These are phyloP conservation scores for Hirsutella rhossiliensis DNA, from an alignment of 2,329 filamentous ascomycete genomes.

Conservation along the genomic window DNA sequence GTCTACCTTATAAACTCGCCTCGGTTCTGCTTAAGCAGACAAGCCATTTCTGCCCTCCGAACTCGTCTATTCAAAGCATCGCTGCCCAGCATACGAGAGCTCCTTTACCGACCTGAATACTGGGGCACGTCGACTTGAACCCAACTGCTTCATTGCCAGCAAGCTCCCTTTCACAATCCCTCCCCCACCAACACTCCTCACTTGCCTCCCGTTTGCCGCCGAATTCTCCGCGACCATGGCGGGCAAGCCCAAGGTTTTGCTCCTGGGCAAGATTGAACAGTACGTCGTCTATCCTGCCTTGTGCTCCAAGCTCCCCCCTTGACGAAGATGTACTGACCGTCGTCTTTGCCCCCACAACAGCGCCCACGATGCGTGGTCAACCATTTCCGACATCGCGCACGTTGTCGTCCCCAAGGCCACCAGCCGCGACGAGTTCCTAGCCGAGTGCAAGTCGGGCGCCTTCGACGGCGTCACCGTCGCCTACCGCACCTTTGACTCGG, in stretches of 20 bases:
- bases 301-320: not conserved
- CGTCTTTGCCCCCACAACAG: conserved; percentile 22
- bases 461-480: conserved; percentile 53
- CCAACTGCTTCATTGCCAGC: too few relatives aligned
- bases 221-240: conserved; percentile 9
- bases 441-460: conserved; percentile 51
- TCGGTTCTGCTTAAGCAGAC: too few relatives aligned
- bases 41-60: too few relatives aligned
- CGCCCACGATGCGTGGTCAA: conserved; percentile 53
- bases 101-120: too few relatives aligned
- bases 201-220: not conserved
- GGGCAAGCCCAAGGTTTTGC: conserved; percentile 22
- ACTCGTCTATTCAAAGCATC: too few relatives aligned
- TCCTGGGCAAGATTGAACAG: conserved; percentile 27
- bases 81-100: too few relatives aligned
- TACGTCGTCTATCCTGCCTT: conserved; percentile 10
- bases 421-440: conserved; percentile 54
- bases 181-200: not conserved
- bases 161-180: not conserved
- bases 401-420: conserved; percentile 49
- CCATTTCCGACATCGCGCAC: conserved; percentile 50
- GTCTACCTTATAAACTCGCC: too few relatives aligned
- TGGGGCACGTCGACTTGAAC: too few relatives aligned
- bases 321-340: not conserved
- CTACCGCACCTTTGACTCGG: conserved; percentile 61